A percentile compares a stretch with the other conserved stretches of the same genome.
Conservation (phyloP, 2,329 filamentous ascomycete genomes). For the Exserohilum rostratum region DNA sequence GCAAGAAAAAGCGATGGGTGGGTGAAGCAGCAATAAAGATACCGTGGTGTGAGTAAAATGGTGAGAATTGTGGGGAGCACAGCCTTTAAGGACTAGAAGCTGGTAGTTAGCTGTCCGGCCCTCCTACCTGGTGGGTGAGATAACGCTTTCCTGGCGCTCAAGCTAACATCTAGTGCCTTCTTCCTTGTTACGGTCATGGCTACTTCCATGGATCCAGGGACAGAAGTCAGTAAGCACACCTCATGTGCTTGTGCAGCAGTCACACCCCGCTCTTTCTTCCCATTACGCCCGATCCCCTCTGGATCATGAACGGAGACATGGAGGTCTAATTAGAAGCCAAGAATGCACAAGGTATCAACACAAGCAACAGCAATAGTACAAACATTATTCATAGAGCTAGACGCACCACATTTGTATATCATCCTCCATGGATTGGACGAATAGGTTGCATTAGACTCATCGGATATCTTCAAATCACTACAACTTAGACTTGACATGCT, state of each 20-base stretch:
- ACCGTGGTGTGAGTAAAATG: neutral
- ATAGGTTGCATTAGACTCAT: neutral
- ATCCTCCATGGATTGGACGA: too few relatives aligned
- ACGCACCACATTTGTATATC: too few relatives aligned
- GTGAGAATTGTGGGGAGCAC: neutral
- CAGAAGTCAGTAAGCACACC: slow-evolving; percentile 3
- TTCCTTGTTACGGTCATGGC: slow-evolving; percentile 17
- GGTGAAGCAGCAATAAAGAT: neutral
- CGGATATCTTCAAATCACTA: neutral
- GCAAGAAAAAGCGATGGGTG: neutral
- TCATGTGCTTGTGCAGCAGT: slow-evolving; percentile 18
- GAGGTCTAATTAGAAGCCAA: too few relatives aligned
- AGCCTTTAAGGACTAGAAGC: neutral
- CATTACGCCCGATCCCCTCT: neutral
- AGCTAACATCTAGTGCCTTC: slow-evolving; percentile 21
- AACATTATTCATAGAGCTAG: too few relatives aligned
- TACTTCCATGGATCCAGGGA: slow-evolving; percentile 18
- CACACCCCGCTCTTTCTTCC: slow-evolving; percentile 9
- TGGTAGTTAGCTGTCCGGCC: neutral
- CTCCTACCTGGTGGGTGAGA: neutral
- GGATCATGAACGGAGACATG: too few relatives aligned
- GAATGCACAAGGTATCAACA: too few relatives aligned
- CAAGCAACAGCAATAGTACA: too few relatives aligned
- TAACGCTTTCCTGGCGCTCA: slow-evolving; percentile 6
- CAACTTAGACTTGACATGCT: slow-evolving; percentile 10